Percentiles rank a stretch among this genome's conserved stretches.
phyloP scores from a whole-genome alignment of 768 basidiomycete genomes.

The Tulasnella sp. region DNA sequence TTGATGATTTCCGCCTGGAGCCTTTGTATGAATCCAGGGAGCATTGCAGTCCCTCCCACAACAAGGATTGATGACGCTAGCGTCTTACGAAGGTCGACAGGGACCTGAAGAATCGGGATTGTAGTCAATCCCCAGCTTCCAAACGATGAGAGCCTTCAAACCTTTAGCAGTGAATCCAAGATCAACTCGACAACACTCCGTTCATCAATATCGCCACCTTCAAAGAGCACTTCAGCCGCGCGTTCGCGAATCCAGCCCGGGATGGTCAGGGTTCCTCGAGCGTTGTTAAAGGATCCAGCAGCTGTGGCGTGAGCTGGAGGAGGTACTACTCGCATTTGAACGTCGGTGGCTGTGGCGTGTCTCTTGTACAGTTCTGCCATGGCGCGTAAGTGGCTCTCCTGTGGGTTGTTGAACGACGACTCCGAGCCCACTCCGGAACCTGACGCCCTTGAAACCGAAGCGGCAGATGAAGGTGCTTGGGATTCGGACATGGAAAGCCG shows the following conservation, averaged over 20 bases:
- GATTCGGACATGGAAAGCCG: slow-evolving; percentile 26
- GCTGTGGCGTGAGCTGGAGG: slow-evolving; percentile 50
- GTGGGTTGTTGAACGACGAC: slow-evolving; percentile 30
- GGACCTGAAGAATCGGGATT: slow-evolving; percentile 53
- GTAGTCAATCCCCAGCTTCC: background rate
- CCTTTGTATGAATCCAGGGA: slow-evolving; percentile 89
- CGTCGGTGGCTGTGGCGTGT: slow-evolving; percentile 72
- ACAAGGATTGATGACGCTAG: slow-evolving; percentile 82
- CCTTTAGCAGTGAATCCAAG: slow-evolving; percentile 76
- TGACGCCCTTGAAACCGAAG: slow-evolving; percentile 15
- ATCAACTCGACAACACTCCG: slow-evolving; percentile 78
- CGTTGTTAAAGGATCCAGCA: slow-evolving; percentile 49
- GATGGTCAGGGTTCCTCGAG: slow-evolving; percentile 72
- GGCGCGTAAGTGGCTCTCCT: slow-evolving; percentile 58
- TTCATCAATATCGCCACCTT: slow-evolving; percentile 85
- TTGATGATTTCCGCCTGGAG: slow-evolving; percentile 74
- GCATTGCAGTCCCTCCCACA: slow-evolving; percentile 82
- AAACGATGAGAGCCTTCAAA: slow-evolving; percentile 35
- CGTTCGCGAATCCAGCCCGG: slow-evolving; percentile 96
- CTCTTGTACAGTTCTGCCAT: slow-evolving; percentile 67
- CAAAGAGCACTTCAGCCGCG: slow-evolving; percentile 85
- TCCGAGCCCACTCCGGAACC: background rate
- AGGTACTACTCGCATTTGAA: slow-evolving; percentile 65
- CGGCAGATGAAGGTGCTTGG: slow-evolving; percentile 17
- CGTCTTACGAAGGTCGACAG: slow-evolving; percentile 82